Base-by-base conservation (phyloP, 2,329 filamentous ascomycete genomes). In the Scolecobasidium constrictum region DNA sequence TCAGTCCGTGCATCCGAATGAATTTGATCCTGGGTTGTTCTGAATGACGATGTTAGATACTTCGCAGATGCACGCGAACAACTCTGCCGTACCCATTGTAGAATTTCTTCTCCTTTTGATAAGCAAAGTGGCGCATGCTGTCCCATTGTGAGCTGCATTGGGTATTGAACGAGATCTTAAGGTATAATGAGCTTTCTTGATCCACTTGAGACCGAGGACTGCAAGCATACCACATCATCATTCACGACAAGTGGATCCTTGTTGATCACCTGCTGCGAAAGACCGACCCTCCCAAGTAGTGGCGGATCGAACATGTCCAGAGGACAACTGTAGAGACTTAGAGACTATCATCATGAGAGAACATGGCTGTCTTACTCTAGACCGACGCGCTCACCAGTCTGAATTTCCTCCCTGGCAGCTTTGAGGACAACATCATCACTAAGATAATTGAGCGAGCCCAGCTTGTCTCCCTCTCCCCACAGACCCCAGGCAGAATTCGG, bases 121-220 rank as follows among this genome's bases (percentile, higher is more conserved):
- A 9, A 44, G 7, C 15, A 19, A 11, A 41, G 26, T 37, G 22
- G 7, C 39, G 15, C 23, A 35, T 5, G 16, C 62, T 60, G 50
- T 71, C 67, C 66, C 67, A 71, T 44, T 70, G 67, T 22, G 54
- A 60, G 12, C 57, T 59, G 37, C 56, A 57, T 48, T 71, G 67
- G 3, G 68, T 70, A 48, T 69, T 69, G 47, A 68, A 62, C n/a
- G n/a, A n/a, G n/a, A n/a, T n/a, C n/a, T n/a, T n/a, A n/a, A n/a
- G n/a, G n/a, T n/a, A n/a, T n/a, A n/a, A n/a, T n/a, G n/a, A n/a
- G n/a, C n/a, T n/a, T n/a, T n/a, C n/a, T n/a, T n/a, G n/a, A n/a
- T n/a, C n/a, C n/a, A n/a, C n/a, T n/a, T n/a, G n/a, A n/a, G n/a
- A n/a, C n/a, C n/a, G n/a, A n/a, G n/a, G n/a, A n/a, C n/a, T n/a